Evolutionary conservation across 2,329 filamentous ascomycete genomes (phyloP).

Genomic region (Neoarthrinium moseri): DNA sequence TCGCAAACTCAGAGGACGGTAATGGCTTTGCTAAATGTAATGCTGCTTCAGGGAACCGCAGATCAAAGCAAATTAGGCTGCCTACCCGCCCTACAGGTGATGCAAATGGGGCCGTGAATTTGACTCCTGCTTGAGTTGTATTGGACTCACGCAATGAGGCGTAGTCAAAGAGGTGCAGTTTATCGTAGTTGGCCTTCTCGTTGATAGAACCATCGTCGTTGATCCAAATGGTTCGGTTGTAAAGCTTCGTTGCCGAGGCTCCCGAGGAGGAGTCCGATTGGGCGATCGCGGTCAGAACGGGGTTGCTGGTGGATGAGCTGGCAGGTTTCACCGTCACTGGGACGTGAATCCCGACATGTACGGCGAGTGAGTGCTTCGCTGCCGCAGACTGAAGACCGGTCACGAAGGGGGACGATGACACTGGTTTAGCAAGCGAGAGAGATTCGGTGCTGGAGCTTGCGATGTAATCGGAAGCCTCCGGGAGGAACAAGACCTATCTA

Average conservation of each 20-base stretch:
- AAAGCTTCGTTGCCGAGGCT: constrained; percentile 33
- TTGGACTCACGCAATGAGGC: constrained; percentile 46
- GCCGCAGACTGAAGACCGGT: constrained; percentile 71
- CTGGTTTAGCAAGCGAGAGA: constrained; percentile 67
- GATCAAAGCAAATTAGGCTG: constrained; percentile 84
- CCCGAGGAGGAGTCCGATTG: neutral
- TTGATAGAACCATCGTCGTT: constrained; percentile 39
- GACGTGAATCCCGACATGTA: constrained; percentile 88
- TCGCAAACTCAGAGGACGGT: constrained; percentile 8
- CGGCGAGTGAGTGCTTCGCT: constrained; percentile 59
- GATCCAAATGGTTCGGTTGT: constrained; percentile 56
- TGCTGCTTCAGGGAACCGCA: constrained; percentile 77
- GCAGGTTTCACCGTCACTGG: constrained; percentile 46
- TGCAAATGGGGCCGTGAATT: constrained; percentile 68
- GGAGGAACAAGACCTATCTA: constrained; percentile 79
- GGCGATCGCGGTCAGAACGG: constrained; percentile 5
- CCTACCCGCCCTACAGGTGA: constrained; percentile 74
- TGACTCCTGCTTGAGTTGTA: constrained; percentile 66
- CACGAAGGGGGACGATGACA: constrained; percentile 70
- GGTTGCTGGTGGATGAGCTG: neutral
- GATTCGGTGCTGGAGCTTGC: constrained; percentile 66
- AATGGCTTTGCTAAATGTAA: constrained; percentile 57
- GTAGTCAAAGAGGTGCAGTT: constrained; percentile 86
- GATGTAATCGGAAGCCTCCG: constrained; percentile 91
- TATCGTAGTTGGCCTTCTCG: constrained; percentile 65